A percentile compares a stretch with the other conserved stretches of the same genome.
phyloP scores from a whole-genome alignment of 2,329 filamentous ascomycete genomes.

The Didymella pomorum region DNA sequence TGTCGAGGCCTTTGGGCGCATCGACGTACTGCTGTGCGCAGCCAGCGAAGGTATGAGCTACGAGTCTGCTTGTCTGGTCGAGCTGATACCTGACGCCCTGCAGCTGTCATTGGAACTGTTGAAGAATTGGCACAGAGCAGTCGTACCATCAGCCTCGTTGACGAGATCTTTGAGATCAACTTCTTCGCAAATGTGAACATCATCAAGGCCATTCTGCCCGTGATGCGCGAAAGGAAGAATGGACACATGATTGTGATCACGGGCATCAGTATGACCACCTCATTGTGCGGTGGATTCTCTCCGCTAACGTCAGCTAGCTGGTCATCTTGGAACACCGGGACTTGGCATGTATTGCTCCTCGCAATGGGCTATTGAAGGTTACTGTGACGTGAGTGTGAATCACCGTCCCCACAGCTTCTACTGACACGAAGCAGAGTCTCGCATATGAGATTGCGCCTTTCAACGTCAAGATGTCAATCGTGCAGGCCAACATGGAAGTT shows the following conservation, averaged over 20 bases:
- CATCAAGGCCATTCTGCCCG: constrained; percentile 85
- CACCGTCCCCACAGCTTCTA: background rate
- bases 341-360: constrained; percentile 90
- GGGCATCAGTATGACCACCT: constrained; percentile 69
- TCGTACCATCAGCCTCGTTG: constrained; percentile 78
- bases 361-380: constrained; percentile 94
- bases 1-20: constrained; percentile 80
- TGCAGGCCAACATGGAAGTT: constrained; percentile 95
- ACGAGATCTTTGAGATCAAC: constrained; percentile 91
- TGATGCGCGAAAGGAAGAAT: constrained; percentile 78
- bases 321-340: constrained; percentile 90
- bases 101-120: constrained; percentile 86
- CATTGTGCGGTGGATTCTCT: too few relatives aligned
- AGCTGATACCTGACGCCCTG: constrained; percentile 1
- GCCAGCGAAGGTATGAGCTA: constrained; percentile 75
- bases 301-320: constrained; percentile 58
- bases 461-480: constrained; percentile 94
- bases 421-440: constrained; percentile 62
- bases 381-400: constrained; percentile 73
- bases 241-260: constrained; percentile 92
- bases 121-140: constrained; percentile 83
- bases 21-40: constrained; percentile 91
- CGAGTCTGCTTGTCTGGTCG: constrained; percentile 20
- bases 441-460: constrained; percentile 96
- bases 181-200: constrained; percentile 97